Conservation (phyloP, 129 eudicot genomes). For the Saposhnikovia divaricata region DNA sequence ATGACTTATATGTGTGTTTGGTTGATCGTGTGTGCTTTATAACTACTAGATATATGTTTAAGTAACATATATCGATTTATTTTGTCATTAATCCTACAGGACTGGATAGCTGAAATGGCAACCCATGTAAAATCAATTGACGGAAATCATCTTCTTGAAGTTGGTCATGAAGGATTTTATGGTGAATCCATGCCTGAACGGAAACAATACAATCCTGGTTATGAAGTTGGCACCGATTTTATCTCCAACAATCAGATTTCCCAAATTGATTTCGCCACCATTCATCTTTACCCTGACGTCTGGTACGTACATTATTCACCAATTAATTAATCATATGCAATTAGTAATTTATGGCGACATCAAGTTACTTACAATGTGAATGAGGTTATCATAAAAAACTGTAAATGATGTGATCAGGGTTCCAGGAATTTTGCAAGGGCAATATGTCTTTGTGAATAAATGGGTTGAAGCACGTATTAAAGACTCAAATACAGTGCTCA, state of each 20-base stretch:
- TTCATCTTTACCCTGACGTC: too few relatives aligned
- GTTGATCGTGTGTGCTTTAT: too few relatives aligned
- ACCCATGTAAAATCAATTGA: slow-evolving; percentile 5
- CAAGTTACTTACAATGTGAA: too few relatives aligned
- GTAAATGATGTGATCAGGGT: slow-evolving; percentile 10
- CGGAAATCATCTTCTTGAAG: slow-evolving; percentile 12
- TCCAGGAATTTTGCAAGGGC: slow-evolving; percentile 7
- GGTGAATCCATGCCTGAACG: slow-evolving; percentile 6
- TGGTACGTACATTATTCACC: not conserved
- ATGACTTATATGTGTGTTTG: too few relatives aligned
- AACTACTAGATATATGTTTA: too few relatives aligned
- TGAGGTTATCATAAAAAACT: not conserved
- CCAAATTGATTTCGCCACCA: too few relatives aligned
- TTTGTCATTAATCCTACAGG: not conserved
- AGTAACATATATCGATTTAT: too few relatives aligned
- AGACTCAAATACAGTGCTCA: slow-evolving; percentile 14
- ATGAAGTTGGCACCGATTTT: slow-evolving; percentile 12
- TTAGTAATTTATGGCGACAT: too few relatives aligned
- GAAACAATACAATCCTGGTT: slow-evolving; percentile 2
- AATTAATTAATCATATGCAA: too few relatives aligned
- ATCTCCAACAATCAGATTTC: too few relatives aligned
- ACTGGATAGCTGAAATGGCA: slow-evolving; percentile 16
- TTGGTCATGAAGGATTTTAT: slow-evolving; percentile 14
- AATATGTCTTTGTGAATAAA: slow-evolving; percentile 12
- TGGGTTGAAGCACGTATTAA: slow-evolving; percentile 17